Conservation (phyloP, 495 filamentous ascomycete genomes). For the Rostrohypoxylon terebratum region DNA sequence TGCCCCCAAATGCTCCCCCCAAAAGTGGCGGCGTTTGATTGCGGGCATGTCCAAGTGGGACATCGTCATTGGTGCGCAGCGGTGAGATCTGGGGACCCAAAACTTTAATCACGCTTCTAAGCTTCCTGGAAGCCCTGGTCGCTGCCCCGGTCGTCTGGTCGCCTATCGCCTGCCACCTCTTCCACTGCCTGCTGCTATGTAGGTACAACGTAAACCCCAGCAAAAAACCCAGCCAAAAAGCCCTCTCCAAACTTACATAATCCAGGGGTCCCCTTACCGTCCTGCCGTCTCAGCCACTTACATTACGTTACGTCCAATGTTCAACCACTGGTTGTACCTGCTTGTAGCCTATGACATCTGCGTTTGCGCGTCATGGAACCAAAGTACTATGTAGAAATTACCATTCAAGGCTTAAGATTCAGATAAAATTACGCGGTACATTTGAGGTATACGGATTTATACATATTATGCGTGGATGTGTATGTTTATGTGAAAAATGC, state of each 20-base stretch:
- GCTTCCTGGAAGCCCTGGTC: background rate
- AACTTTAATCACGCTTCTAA: constrained; percentile 37
- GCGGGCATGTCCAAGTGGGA: constrained; percentile 43
- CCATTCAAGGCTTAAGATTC: no score
- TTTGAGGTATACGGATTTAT: background rate
- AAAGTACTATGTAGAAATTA: background rate
- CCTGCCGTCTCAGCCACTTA: constrained; percentile 9
- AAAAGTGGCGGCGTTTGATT: constrained; percentile 38
- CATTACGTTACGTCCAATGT: background rate
- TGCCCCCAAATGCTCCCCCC: background rate
- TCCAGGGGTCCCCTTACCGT: constrained; percentile 22
- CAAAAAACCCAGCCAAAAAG: background rate
- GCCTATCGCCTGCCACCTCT: constrained; percentile 1
- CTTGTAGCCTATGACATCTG: constrained; percentile 1
- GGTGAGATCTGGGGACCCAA: constrained; percentile 45
- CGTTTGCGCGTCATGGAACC: constrained; percentile 3
- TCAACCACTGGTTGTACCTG: background rate
- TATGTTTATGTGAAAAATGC: constrained; percentile 2
- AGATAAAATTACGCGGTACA: constrained; percentile 2
- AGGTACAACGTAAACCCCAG: no score
- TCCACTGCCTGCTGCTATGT: no score
- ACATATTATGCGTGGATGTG: background rate
- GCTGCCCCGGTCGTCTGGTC: background rate
- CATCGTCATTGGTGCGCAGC: constrained; percentile 45
- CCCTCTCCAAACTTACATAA: constrained; percentile 15